A percentile compares a stretch with the other conserved stretches of the same genome.
Evolutionary conservation across 805 yeast species (phyloP).

Genomic region (Saturnispora saitoi): DNA sequence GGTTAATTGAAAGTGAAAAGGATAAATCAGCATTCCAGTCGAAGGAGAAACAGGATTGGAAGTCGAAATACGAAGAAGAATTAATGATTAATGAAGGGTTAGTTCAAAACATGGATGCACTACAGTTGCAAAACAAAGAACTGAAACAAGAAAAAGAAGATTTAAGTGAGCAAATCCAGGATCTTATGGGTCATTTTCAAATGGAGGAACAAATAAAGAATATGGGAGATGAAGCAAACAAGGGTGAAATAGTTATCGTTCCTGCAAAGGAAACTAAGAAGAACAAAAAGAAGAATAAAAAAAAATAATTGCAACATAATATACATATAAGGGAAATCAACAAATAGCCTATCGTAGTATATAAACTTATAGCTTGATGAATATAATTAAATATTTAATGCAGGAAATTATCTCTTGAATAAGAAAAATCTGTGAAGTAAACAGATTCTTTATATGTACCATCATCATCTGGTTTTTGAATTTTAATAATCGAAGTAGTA

Average conservation of each 20-base stretch:
- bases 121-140: constrained; percentile 27
- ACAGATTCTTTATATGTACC: constrained; percentile 25
- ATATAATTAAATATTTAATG: neutral
- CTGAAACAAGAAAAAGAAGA: constrained; percentile 38
- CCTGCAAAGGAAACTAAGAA: constrained; percentile 10
- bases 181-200: constrained; percentile 73
- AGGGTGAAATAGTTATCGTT: constrained; percentile 54
- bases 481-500: constrained; percentile 26
- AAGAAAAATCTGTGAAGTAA: constrained; percentile 28
- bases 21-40: constrained; percentile 13
- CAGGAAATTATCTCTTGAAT: constrained; percentile 18
- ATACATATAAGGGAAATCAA: neutral
- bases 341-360: neutral
- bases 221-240: constrained; percentile 62
- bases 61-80: constrained; percentile 37
- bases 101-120: constrained; percentile 31
- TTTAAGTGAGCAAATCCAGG: constrained; percentile 56
- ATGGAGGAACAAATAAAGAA: constrained; percentile 63
- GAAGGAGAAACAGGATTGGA: constrained; percentile 16
- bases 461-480: constrained; percentile 22
- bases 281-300: constrained; percentile 5
- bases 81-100: constrained; percentile 35
- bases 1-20: constrained; percentile 9
- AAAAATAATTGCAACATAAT: neutral
- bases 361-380: neutral